Percentiles rank a stretch among this genome's conserved stretches.
phyloP scores from a whole-genome alignment of 2,329 filamentous ascomycete species.

The Xylaria sp. region DNA sequence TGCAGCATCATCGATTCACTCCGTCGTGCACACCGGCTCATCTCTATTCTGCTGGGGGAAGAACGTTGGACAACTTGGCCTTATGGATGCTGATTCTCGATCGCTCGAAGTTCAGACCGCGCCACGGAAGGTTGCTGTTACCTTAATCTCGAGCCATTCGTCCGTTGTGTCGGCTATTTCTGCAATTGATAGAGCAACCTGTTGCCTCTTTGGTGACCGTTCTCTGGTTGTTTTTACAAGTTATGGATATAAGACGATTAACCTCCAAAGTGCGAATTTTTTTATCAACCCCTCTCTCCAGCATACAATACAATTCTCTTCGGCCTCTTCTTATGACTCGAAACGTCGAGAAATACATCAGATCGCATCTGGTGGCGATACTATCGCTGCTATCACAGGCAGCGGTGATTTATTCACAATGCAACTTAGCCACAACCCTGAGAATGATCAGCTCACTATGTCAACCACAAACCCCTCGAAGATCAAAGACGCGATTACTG shows the following conservation, averaged over 20 bases:
- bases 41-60: conserved; percentile 95
- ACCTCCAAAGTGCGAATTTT: conserved; percentile 78
- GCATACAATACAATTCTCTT: conserved; percentile 65
- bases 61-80: conserved; percentile 90
- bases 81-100: conserved; percentile 94
- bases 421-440: conserved; percentile 75
- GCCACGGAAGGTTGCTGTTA: conserved; percentile 88
- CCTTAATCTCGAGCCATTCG: conserved; percentile 73
- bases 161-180: conserved; percentile 78
- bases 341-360: conserved; percentile 76
- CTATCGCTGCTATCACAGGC: conserved; percentile 86
- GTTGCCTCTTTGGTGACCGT: conserved; percentile 84
- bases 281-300: conserved; percentile 75
- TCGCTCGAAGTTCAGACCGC: conserved; percentile 85
- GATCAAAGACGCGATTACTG: conserved; percentile 83
- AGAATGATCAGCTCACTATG: conserved; percentile 67
- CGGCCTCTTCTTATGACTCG: conserved; percentile 73
- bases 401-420: conserved; percentile 91
- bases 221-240: conserved; percentile 95
- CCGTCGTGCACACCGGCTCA: conserved; percentile 83
- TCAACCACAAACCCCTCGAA: conserved; percentile 95
- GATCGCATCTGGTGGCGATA: conserved; percentile 87
- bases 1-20: conserved; percentile 91
- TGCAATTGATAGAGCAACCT: conserved; percentile 90
- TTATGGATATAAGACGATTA: conserved; percentile 92